Percentiles rank a stretch among this genome's conserved stretches.
Evolutionary conservation across 148 eudicot genomes (phyloP).

Genomic region (Polygonum aviculare): DNA sequence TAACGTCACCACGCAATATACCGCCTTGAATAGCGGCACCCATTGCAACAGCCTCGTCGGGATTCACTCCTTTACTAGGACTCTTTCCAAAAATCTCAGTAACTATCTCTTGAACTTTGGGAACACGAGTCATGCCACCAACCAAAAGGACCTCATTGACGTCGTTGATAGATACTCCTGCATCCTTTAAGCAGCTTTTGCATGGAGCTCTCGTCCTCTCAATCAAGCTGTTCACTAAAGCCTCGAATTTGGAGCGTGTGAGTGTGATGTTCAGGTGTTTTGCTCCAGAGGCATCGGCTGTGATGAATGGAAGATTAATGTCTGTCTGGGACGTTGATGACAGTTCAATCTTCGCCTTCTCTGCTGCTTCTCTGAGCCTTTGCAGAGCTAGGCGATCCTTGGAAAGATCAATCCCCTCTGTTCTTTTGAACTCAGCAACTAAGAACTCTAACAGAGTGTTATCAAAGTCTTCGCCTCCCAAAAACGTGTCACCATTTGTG

Average conservation of each 20-base stretch:
- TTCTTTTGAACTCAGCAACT: slow-evolving; percentile 29
- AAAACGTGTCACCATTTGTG: slow-evolving; percentile 33
- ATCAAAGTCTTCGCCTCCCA: slow-evolving; percentile 40
- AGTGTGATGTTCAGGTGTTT: slow-evolving; percentile 32
- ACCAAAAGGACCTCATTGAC: slow-evolving; percentile 41
- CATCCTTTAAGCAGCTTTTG: slow-evolving; percentile 42
- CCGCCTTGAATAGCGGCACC: slow-evolving; percentile 50
- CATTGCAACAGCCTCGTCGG: slow-evolving; percentile 43
- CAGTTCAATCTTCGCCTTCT: slow-evolving; percentile 40
- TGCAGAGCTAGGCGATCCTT: slow-evolving; percentile 30
- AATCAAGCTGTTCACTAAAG: slow-evolving; percentile 33
- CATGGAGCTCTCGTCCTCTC: slow-evolving; percentile 32
- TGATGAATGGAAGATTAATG: slow-evolving; percentile 33
- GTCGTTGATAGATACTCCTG: slow-evolving; percentile 29
- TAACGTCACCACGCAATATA: slow-evolving; percentile 36
- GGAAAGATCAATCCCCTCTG: slow-evolving; percentile 34
- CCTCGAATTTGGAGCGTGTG: slow-evolving; percentile 34
- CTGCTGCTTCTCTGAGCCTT: slow-evolving; percentile 43
- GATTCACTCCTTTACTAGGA: slow-evolving; percentile 39
- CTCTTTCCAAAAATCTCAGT: slow-evolving; percentile 30
- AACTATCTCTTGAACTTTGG: slow-evolving; percentile 37
- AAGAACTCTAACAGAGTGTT: slow-evolving; percentile 27
- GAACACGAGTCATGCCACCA: slow-evolving; percentile 46
- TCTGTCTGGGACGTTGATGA: slow-evolving; percentile 36
- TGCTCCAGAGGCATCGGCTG: slow-evolving; percentile 30